A percentile compares a stretch with the other conserved stretches of the same genome.
Evolutionary conservation across 148 eudicot genomes (phyloP).

Genomic region (Arctostaphylos glauca): DNA sequence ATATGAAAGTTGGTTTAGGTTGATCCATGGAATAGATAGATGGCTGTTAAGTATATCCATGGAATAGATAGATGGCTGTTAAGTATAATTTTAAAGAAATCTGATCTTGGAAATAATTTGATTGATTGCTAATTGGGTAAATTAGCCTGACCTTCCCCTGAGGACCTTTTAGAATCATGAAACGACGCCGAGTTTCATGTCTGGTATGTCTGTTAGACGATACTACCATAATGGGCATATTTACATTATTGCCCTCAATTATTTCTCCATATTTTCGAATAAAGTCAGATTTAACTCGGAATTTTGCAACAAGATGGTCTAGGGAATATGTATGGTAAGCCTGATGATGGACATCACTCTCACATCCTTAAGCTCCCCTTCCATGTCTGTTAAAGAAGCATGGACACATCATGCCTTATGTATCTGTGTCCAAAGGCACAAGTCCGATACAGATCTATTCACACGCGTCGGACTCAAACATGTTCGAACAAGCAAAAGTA

Average conservation of each 20-base stretch:
- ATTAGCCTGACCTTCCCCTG: neutral
- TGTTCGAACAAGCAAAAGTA: too few relatives aligned
- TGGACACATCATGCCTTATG: too few relatives aligned
- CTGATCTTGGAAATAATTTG: neutral
- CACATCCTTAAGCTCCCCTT: too few relatives aligned
- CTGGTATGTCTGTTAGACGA: neutral
- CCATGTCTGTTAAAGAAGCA: too few relatives aligned
- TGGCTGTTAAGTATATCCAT: slow-evolving; percentile 6
- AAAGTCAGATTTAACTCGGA: neutral
- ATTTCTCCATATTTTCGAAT: neutral
- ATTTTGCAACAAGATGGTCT: too few relatives aligned
- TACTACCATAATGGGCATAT: neutral
- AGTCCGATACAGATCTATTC: too few relatives aligned
- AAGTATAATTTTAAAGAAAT: neutral
- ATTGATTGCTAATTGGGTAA: neutral
- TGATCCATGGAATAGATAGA: slow-evolving; percentile 5
- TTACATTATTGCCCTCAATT: neutral
- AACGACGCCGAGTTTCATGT: neutral
- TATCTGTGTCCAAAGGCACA: too few relatives aligned
- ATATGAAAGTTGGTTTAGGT: neutral
- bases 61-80: neutral
- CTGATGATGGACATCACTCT: too few relatives aligned
- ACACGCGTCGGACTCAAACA: too few relatives aligned
- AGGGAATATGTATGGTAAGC: too few relatives aligned
- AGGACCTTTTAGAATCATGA: neutral